Base-by-base conservation (phyloP, 1,284 basidiomycete genomes). In the Moniliophthora roreri region DNA sequence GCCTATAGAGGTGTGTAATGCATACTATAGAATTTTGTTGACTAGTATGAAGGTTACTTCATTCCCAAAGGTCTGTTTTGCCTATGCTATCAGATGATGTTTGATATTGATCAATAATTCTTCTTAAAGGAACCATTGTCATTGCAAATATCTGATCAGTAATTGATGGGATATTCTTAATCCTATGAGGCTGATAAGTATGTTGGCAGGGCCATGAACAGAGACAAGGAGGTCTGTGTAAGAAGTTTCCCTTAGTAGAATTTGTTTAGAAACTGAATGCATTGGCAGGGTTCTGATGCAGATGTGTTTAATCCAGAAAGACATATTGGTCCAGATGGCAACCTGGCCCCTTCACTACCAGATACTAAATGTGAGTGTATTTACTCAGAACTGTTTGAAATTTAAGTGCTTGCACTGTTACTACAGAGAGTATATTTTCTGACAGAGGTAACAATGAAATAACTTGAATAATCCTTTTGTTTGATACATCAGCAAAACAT, bases 1-100 rank as follows among this genome's bases (percentile, higher is more conserved):
- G 13, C n/a, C 16, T 23, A 37, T 8, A 16, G 41, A 32, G 23
- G 9, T 41, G 6, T 38, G 9, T 41, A 38, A 21, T 26, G 15
- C 48, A 32, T 2, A n/a, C 15, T 3, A 10, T 11, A 34, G 16
- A 13, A 35, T 42, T n/a, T n/a, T n/a, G n/a, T n/a, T n/a, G n/a
- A 67, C 20, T 53, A 60, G 16, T 68, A 74, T 42, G 65, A 67
- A 47, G 65, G 64, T 6, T 66, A 64, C 46, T 62, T 62, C 48
- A 64, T 68, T 15, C 63, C 64, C 2, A 42, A 18, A n/a, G n/a
- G n/a, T n/a, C n/a, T n/a, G n/a, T n/a, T n/a, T 11, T 3, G 24
- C 8, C 16, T 36, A 4, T 13, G 21, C n/a, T 15, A 35, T 15
- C 10, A 10, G 16, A 6, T n/a, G n/a, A 15, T 47, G 2, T 28